Conservation (phyloP, 257 asterid genomes). For the Anisodus acutangulus region DNA sequence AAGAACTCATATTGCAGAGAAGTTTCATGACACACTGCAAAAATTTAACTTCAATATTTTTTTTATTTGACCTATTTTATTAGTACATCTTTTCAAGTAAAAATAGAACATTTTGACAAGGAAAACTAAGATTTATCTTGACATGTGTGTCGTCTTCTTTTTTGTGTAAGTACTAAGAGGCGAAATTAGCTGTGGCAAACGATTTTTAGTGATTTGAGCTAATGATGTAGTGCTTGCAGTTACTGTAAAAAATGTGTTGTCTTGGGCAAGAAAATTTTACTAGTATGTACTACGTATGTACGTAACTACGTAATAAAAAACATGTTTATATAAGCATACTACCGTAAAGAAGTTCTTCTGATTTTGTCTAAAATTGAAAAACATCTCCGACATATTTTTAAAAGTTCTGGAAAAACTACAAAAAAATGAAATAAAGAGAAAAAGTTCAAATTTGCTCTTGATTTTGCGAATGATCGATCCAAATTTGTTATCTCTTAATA, state of each 20-base stretch:
- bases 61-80: not conserved
- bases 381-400: not conserved
- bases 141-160: not conserved
- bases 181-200: not conserved
- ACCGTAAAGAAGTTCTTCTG: not conserved
- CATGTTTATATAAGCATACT: not conserved
- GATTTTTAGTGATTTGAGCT: not conserved
- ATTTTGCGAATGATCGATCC: not conserved
- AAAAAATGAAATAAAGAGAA: not conserved
- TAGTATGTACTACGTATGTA: not conserved
- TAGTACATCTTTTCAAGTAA: not conserved
- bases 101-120: not conserved
- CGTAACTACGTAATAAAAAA: not conserved
- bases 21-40: not conserved
- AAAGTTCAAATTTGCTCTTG: not conserved
- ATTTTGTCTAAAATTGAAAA: not conserved
- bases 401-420: no score
- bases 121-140: not conserved
- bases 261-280: not conserved
- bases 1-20: not conserved
- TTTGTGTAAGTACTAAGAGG: not conserved
- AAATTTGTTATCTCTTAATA: not conserved
- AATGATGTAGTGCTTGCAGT: not conserved
- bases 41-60: not conserved
- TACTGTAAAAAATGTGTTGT: not conserved